Evolutionary conservation across 2,329 filamentous ascomycete species (phyloP), one percentile per base, ranked within the genome.

Genomic region (Aureobasidium lini): DNA sequence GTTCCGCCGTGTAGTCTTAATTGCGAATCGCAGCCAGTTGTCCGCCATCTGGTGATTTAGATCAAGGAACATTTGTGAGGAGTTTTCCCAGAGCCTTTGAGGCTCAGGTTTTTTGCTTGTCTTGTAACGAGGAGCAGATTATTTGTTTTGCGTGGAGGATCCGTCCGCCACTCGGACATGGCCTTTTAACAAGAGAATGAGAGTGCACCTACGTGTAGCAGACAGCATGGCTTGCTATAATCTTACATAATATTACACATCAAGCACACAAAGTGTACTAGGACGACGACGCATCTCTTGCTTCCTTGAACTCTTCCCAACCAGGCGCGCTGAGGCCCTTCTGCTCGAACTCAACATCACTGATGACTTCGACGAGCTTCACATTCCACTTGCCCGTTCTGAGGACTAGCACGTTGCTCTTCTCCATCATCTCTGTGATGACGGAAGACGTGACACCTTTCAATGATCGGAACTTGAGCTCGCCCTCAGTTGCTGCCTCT

Each of bases 401-500:
- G 9, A 86, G 63, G 8, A 85, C 76, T n/a, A 86, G 64, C 2
- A 81, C 67, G 31, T 47, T 40, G 11, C 23, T 57, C 8, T 57
- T 44, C 13, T 31, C 46, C 13, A 89, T 79, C 37, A 84, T 69
- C 57, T 76, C 88, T 59, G 83, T 81, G 60, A 76, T 67, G 0
- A 84, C 85, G 57, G 86, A 81, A 28, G 77, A 72, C 0, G 78
- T 80, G 79, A 83, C 84, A 23, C 79, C 72, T 68, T 84, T 83
- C 62, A 89, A 79, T 1, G 81, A 79, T 8, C 79, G 81, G 76
- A 84, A 91, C 29, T 79, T 76, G 29, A 90, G 68, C 60, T 79
- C 78, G 15, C 76, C 80, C 0, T 76, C 71, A 36, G 70, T 66
- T 72, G 84, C 73, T 57, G 79, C 71, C 62, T 73, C 50, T 73